phyloP scores from a whole-genome alignment of 495 filamentous ascomycete genomes.

The Gamarada debralockiae region DNA sequence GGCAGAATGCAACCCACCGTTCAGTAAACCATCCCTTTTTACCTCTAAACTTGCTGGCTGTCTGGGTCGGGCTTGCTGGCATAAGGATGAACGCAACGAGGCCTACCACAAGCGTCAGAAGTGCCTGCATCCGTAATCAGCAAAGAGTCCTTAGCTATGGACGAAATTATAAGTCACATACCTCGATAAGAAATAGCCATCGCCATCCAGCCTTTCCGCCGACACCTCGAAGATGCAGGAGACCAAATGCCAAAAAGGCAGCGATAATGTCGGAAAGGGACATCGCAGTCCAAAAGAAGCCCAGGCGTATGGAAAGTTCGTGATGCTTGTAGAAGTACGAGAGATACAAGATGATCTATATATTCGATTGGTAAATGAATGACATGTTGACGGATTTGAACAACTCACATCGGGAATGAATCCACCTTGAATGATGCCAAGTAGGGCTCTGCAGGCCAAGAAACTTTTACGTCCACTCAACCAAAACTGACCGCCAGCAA shows the following conservation, averaged over 20 bases:
- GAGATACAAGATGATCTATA: constrained; percentile 53
- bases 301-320: constrained; percentile 60
- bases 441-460: constrained; percentile 56
- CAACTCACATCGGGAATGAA: constrained; percentile 46
- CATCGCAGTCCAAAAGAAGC: constrained; percentile 70
- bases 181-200: constrained; percentile 60
- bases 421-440: constrained; percentile 66
- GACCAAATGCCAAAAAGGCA: constrained; percentile 66
- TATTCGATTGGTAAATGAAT: not conserved
- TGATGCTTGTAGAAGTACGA: constrained; percentile 75
- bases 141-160: too few species aligned
- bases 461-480: constrained; percentile 57
- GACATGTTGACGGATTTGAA: not conserved
- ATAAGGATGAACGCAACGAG: constrained; percentile 64
- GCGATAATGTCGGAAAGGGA: constrained; percentile 59
- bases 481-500: constrained; percentile 65
- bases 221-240: constrained; percentile 61
- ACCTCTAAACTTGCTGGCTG: constrained; percentile 58
- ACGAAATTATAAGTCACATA: too few species aligned
- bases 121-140: constrained; percentile 47
- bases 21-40: constrained; percentile 71
- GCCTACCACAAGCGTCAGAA: constrained; percentile 60
- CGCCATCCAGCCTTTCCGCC: constrained; percentile 68
- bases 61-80: constrained; percentile 69
- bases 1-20: constrained; percentile 15